These are phyloP conservation scores for Daldinia grandis DNA, from an alignment of 495 filamentous ascomycete genomes.

Conservation along the genomic window DNA sequence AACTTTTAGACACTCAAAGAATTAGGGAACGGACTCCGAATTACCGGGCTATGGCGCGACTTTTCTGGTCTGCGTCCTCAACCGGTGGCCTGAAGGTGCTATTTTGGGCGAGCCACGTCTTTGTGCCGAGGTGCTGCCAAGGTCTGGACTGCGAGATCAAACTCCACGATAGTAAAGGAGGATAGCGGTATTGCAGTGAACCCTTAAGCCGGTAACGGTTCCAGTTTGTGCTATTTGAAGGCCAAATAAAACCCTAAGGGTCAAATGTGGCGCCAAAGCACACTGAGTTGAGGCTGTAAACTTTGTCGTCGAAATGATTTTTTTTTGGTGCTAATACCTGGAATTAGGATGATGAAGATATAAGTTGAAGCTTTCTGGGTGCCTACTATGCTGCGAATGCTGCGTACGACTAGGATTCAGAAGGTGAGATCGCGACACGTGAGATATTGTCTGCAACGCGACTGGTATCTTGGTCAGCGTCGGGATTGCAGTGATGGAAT, in stretches of 20 bases:
- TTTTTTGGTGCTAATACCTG: neutral
- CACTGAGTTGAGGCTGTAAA: slow-evolving; percentile 34
- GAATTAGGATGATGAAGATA: neutral
- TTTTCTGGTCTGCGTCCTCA: neutral
- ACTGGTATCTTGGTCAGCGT: neutral
- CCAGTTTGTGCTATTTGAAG: neutral
- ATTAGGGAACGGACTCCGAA: slow-evolving; percentile 33
- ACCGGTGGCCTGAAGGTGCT: neutral
- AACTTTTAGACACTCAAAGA: slow-evolving; percentile 23
- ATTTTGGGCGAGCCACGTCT: neutral
- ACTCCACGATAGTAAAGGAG: neutral
- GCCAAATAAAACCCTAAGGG: neutral
- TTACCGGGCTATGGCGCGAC: slow-evolving; percentile 2
- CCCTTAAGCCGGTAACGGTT: neutral
- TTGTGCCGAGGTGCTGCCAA: neutral
- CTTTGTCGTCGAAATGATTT: slow-evolving; percentile 17
- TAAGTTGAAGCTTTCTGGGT: neutral
- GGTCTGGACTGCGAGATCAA: neutral
- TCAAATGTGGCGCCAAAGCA: slow-evolving; percentile 1
- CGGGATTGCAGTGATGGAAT: neutral
- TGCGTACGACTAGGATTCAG: neutral
- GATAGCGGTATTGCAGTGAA: neutral
- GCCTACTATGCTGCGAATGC: neutral
- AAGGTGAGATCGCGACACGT: neutral
- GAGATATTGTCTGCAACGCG: neutral